phyloP scores from a whole-genome alignment of 305 asterid genomes.

The Fraxinus ornus region DNA sequence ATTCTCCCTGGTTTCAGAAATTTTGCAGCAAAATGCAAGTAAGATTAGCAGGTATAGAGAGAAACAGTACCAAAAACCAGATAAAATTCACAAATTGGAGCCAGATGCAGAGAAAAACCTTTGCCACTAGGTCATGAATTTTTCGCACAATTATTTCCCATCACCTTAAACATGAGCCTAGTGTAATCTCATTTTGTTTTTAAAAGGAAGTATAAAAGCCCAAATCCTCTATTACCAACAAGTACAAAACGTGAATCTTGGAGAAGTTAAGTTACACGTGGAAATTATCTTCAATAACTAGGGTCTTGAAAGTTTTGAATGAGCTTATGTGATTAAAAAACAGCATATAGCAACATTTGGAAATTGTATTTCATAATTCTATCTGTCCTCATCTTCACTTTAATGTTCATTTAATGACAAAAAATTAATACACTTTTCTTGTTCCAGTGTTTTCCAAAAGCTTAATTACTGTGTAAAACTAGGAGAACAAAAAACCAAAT shows the following conservation, averaged over 20 bases:
- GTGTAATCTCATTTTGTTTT: neutral
- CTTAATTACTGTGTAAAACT: neutral
- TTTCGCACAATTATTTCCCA: neutral
- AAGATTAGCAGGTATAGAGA: conserved; percentile 7
- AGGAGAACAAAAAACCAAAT: neutral
- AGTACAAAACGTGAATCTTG: neutral
- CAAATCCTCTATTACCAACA: neutral
- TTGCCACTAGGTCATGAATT: neutral
- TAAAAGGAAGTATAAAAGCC: neutral
- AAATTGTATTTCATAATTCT: neutral
- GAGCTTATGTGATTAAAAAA: neutral
- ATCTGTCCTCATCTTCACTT: neutral
- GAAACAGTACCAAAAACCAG: neutral
- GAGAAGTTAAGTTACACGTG: neutral
- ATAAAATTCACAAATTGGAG: neutral
- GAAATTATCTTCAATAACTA: neutral
- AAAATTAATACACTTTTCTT: neutral
- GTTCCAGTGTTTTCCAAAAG: neutral
- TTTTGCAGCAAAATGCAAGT: neutral
- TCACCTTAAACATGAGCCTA: neutral
- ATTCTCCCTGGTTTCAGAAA: conserved; percentile 53
- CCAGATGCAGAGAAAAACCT: neutral
- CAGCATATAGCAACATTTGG: neutral
- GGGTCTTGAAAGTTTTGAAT: neutral
- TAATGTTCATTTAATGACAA: neutral